Conservation (phyloP, 2,329 filamentous ascomycete species). For the Verruconis gallopava region DNA sequence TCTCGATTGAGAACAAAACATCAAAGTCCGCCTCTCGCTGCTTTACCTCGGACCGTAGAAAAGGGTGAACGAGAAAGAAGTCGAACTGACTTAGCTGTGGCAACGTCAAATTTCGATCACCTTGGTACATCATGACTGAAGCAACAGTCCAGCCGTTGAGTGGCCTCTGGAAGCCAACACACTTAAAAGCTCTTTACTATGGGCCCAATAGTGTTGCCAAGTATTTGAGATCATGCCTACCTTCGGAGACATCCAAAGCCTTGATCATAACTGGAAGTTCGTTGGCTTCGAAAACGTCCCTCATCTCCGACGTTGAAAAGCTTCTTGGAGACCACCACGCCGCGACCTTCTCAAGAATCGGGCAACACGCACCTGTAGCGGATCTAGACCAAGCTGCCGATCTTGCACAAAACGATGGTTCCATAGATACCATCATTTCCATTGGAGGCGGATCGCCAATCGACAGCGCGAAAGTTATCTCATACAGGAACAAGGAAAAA, state of each 20-base stretch:
- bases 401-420: conserved; percentile 30
- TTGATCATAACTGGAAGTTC: conserved; percentile 45
- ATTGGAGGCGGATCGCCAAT: conserved; percentile 44
- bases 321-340: conserved; percentile 35
- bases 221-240: conserved; percentile 34
- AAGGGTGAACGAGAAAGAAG: too few species aligned
- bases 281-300: conserved; percentile 39
- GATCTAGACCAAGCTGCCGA: conserved; percentile 40
- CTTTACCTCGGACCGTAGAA: too few species aligned
- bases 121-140: conserved; percentile 30
- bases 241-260: conserved; percentile 34
- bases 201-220: conserved; percentile 34
- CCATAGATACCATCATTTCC: conserved; percentile 41
- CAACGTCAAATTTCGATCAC: too few species aligned
- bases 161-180: conserved; percentile 39
- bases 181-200: conserved; percentile 38
- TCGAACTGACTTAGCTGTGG: too few species aligned
- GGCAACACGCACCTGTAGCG: conserved; percentile 42
- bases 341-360: conserved; percentile 42
- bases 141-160: conserved; percentile 31
- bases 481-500: conserved; percentile 22
- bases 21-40: too few species aligned
- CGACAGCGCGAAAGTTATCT: conserved; percentile 30
- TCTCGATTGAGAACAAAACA: too few species aligned
- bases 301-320: conserved; percentile 39